Conservation (phyloP, 208 protist species). For the Leishmania mexicana region DNA sequence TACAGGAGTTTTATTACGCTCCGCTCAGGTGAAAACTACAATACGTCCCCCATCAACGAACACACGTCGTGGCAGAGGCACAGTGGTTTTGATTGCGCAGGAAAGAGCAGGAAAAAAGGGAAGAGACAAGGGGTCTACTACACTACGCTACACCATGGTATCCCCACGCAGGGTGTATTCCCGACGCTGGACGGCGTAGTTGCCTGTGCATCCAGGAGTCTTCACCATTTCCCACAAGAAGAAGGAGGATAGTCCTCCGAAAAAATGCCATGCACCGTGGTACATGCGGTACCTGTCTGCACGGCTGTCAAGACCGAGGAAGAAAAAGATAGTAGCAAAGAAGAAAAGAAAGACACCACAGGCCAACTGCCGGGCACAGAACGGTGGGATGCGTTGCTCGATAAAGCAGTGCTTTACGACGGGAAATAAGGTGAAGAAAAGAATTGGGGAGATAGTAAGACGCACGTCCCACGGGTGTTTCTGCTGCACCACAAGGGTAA, state of each 20-base stretch:
- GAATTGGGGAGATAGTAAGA: slow-evolving; percentile 53
- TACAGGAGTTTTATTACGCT: background rate
- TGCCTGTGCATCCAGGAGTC: slow-evolving; percentile 3
- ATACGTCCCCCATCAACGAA: background rate
- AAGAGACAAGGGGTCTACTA: background rate
- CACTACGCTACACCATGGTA: background rate
- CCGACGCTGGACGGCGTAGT: background rate
- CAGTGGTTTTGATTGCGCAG: background rate
- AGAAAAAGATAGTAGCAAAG: slow-evolving; percentile 51
- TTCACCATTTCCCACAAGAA: slow-evolving; percentile 58
- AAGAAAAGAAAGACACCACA: slow-evolving; percentile 31
- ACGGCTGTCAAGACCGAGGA: slow-evolving; percentile 58
- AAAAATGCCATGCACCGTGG: slow-evolving; percentile 80
- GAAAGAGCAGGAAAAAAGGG: background rate
- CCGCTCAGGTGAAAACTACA: background rate
- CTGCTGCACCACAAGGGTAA: slow-evolving; percentile 62
- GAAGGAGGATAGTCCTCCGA: slow-evolving; percentile 51
- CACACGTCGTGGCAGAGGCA: background rate
- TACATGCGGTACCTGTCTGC: slow-evolving; percentile 70
- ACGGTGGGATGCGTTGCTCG: slow-evolving; percentile 15
- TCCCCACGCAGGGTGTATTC: slow-evolving; percentile 15
- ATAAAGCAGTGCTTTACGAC: slow-evolving; percentile 50
- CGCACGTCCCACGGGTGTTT: slow-evolving; percentile 70
- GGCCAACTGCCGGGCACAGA: slow-evolving; percentile 25
- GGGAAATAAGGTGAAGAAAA: slow-evolving; percentile 56